These are phyloP conservation scores for Pyrus communis DNA, from an alignment of 306 rosid genomes.

Conservation along the genomic window DNA sequence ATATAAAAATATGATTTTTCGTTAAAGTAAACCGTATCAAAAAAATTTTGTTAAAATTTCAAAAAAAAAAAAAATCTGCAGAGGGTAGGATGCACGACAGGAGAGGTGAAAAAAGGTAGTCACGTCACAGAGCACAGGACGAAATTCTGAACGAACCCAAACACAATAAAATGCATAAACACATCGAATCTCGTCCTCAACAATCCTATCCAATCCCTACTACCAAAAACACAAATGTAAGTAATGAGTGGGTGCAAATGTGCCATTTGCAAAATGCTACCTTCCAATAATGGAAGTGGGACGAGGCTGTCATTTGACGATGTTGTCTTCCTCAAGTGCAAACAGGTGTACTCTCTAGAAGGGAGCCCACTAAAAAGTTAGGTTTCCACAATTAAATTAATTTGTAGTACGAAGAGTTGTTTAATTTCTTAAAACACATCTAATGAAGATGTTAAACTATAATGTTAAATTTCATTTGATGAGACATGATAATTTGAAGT, in stretches of 20 bases:
- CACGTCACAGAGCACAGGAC: slow-evolving; percentile 26
- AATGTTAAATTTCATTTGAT: too few species aligned
- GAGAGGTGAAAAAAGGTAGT: neutral
- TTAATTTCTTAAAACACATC: too few species aligned
- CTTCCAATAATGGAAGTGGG: slow-evolving; percentile 71
- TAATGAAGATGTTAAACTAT: too few species aligned
- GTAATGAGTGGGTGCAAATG: slow-evolving; percentile 7
- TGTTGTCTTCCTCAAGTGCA: slow-evolving; percentile 43
- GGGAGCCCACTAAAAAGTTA: slow-evolving; percentile 31
- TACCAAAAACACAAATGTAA: neutral
- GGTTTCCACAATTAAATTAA: neutral
- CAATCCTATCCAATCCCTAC: neutral
- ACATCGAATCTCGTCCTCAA: neutral
- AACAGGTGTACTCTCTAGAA: slow-evolving; percentile 13
- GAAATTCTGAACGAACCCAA: slow-evolving; percentile 23
- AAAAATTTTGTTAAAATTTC: too few species aligned
- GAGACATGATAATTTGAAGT: too few species aligned
- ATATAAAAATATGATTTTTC: too few species aligned
- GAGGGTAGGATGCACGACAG: neutral
- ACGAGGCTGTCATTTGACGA: slow-evolving; percentile 39
- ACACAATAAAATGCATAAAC: neutral
- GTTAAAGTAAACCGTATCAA: too few species aligned
- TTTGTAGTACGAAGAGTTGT: too few species aligned
- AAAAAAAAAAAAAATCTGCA: too few species aligned
- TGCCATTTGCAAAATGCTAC: slow-evolving; percentile 3